Evolutionary conservation across 345 rosid genomes (phyloP).

Genomic region (Salix brachista): DNA sequence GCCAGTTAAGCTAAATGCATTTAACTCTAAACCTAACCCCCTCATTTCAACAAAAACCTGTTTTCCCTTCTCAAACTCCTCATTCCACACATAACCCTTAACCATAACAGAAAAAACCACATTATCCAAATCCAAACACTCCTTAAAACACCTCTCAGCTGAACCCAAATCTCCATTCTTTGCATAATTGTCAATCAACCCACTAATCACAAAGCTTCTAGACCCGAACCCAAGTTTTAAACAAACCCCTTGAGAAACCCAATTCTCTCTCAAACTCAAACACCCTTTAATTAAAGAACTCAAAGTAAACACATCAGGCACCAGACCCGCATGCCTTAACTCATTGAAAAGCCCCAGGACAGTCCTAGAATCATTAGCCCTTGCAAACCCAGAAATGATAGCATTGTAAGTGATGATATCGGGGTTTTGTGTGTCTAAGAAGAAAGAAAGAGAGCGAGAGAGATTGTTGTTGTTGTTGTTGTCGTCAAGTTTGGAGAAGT

Average conservation of each 20-base stretch:
- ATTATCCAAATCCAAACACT: conserved; percentile 33
- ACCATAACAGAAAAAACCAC: conserved; percentile 34
- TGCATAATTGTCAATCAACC: conserved; percentile 41
- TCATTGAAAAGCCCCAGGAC: conserved; percentile 24
- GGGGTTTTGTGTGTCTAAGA: conserved; percentile 30
- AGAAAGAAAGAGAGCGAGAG: conserved; percentile 25
- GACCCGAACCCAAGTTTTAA: conserved; percentile 27
- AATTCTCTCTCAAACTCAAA: conserved; percentile 21
- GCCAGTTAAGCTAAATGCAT: conserved; percentile 39
- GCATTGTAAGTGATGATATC: conserved; percentile 35
- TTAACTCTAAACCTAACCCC: conserved; percentile 30
- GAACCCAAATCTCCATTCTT: conserved; percentile 30
- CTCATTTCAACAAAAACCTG: conserved; percentile 28
- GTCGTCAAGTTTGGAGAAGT: conserved; percentile 24
- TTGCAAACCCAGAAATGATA: conserved; percentile 36
- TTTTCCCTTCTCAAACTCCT: conserved; percentile 29
- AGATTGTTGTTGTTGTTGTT: conserved; percentile 6
- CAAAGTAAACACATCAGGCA: conserved; percentile 34
- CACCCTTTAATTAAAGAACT: conserved; percentile 37
- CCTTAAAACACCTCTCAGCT: conserved; percentile 39
- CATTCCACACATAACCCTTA: conserved; percentile 38
- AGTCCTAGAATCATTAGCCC: conserved; percentile 4
- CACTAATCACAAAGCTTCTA: conserved; percentile 31
- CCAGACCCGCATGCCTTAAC: conserved; percentile 28
- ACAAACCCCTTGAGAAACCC: conserved; percentile 32